Conservation (phyloP, 257 asterid species). For the Mentha longifolia region DNA sequence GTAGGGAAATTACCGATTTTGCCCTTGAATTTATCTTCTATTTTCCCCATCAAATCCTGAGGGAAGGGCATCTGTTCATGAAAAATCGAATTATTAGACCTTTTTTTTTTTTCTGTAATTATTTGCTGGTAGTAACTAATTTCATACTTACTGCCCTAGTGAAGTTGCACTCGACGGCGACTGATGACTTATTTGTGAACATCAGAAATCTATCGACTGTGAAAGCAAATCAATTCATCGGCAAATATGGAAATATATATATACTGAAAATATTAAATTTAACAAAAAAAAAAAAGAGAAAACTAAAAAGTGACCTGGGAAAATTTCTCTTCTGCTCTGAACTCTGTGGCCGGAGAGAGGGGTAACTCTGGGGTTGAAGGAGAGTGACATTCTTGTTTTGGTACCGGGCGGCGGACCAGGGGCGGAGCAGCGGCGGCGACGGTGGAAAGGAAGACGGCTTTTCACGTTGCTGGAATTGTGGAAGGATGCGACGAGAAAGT, state of each 20-base stretch:
- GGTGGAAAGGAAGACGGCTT: background rate
- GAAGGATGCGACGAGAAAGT: too few relatives aligned
- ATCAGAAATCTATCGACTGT: background rate
- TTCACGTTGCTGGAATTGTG: too few relatives aligned
- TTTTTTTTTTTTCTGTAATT: too few relatives aligned
- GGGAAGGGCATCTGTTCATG: background rate
- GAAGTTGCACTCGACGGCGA: conserved; percentile 22
- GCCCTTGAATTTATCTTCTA: background rate
- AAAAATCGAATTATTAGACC: too few relatives aligned
- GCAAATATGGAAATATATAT: background rate
- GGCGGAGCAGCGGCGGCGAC: background rate
- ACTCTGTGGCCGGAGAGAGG: conserved; percentile 9
- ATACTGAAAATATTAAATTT: background rate
- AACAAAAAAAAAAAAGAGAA: background rate
- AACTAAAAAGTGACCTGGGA: background rate
- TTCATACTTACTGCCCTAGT: conserved; percentile 7
- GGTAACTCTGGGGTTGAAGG: background rate
- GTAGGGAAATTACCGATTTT: background rate
- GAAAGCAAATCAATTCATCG: background rate
- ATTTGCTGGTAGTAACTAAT: background rate
- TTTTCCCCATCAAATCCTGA: conserved; percentile 18
- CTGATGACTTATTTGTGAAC: background rate
- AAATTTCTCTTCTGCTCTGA: background rate
- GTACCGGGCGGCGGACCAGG: background rate
- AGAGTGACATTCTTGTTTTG: background rate